These are phyloP conservation scores for Fusarium secorum DNA, from an alignment of 2,329 filamentous ascomycete species.

Conservation along the genomic window DNA sequence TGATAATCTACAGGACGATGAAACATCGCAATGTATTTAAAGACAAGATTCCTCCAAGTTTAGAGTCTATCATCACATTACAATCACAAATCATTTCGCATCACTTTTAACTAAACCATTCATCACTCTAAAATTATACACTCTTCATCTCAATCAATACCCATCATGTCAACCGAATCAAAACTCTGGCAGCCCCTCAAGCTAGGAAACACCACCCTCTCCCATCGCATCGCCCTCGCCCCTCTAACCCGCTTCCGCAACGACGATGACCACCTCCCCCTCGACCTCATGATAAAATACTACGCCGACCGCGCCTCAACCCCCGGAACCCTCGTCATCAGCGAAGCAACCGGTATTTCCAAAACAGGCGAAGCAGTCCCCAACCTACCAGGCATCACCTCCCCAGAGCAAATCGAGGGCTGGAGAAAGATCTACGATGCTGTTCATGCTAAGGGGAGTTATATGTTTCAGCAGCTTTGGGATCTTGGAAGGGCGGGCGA, in stretches of 20 bases:
- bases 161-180: constrained; percentile 28
- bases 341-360: constrained; percentile 56
- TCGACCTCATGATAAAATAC: constrained; percentile 49
- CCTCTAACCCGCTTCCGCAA: constrained; percentile 63
- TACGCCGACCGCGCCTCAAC: constrained; percentile 55
- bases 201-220: constrained; percentile 49
- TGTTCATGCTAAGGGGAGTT: constrained; percentile 68
- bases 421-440: constrained; percentile 69
- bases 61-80: accelerated
- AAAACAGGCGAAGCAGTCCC: constrained; percentile 34
- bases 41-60: accelerated
- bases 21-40: neutral
- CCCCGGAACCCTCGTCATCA: constrained; percentile 55
- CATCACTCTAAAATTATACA: neutral
- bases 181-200: constrained; percentile 48
- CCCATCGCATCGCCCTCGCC: constrained; percentile 60
- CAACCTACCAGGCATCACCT: constrained; percentile 66
- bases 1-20: neutral
- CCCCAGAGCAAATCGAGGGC: constrained; percentile 60
- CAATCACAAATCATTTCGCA: neutral
- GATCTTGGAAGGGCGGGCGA: constrained; percentile 61
- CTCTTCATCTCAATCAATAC: neutral
- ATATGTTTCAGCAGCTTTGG: constrained; percentile 72
- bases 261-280: constrained; percentile 48
- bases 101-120: accelerated